These are phyloP conservation scores for Shiraia sp. DNA, from an alignment of 2,329 filamentous ascomycete species.

Conservation along the genomic window DNA sequence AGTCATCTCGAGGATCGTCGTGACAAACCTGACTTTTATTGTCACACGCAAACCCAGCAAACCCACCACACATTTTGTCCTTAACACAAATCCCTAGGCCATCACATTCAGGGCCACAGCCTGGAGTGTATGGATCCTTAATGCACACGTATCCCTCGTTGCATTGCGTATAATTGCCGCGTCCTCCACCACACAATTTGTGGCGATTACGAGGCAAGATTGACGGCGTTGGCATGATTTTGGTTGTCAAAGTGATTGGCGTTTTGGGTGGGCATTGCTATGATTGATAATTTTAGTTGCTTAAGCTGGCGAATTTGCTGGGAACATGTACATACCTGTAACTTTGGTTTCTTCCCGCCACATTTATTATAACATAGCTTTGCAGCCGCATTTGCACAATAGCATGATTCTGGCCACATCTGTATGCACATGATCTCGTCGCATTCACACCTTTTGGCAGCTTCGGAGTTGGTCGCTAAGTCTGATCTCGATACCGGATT, in stretches of 20 bases:
- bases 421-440: slow-evolving; percentile 22
- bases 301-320: no score
- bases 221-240: slow-evolving; percentile 1
- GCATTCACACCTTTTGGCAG: slow-evolving; percentile 21
- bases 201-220: slow-evolving; percentile 10
- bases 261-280: slow-evolving; percentile 5
- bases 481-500: slow-evolving; percentile 4
- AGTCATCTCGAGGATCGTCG: slow-evolving; percentile 51
- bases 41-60: slow-evolving; percentile 43
- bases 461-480: slow-evolving; percentile 3
- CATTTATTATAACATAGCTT: slow-evolving; percentile 27
- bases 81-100: slow-evolving; percentile 40
- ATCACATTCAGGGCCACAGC: slow-evolving; percentile 41
- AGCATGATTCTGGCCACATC: slow-evolving; percentile 33
- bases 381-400: slow-evolving; percentile 30
- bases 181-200: slow-evolving; percentile 34
- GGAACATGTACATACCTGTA: slow-evolving; percentile 7
- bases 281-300: neutral
- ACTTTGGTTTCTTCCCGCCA: slow-evolving; percentile 22
- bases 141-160: slow-evolving; percentile 30
- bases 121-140: slow-evolving; percentile 31
- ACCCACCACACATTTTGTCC: slow-evolving; percentile 47
- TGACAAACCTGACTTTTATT: slow-evolving; percentile 41
- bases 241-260: neutral
- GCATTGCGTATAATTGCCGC: slow-evolving; percentile 13